Evolutionary conservation across 306 rosid genomes (phyloP).

Genomic region (Quercus dentata): DNA sequence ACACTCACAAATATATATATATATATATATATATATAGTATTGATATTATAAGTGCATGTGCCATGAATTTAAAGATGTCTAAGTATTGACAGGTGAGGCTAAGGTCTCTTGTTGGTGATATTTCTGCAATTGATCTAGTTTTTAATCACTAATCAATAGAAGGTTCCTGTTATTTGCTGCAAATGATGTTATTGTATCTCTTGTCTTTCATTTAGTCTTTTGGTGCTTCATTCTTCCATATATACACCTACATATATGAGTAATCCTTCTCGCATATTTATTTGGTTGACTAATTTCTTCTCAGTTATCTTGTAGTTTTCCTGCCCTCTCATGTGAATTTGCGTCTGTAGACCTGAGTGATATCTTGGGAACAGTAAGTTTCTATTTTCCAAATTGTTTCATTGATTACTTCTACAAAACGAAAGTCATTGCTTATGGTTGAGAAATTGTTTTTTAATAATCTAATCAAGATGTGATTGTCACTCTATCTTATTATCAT

Average conservation of each 20-base stretch:
- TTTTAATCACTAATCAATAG: background rate
- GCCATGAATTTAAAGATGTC: background rate
- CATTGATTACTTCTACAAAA: conserved; percentile 11
- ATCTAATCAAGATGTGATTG: background rate
- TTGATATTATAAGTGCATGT: background rate
- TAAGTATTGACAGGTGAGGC: background rate
- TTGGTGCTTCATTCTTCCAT: background rate
- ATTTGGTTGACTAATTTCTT: conserved; percentile 25
- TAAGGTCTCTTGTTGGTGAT: background rate
- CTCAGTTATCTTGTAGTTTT: conserved; percentile 59
- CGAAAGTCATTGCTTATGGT: background rate
- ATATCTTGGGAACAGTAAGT: conserved; percentile 97
- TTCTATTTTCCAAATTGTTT: conserved; percentile 29
- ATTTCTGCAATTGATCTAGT: background rate
- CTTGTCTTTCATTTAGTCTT: background rate
- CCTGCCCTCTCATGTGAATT: conserved; percentile 96
- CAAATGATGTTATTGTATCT: background rate
- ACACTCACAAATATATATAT: no score
- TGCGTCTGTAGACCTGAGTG: conserved; percentile 90
- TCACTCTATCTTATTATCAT: background rate
- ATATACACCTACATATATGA: background rate
- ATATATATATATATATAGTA: no score
- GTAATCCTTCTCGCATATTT: conserved; percentile 1
- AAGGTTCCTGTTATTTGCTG: background rate
- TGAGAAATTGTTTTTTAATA: background rate